phyloP scores from a whole-genome alignment of 441 rosid species.

The Lagerstroemia fauriei region DNA sequence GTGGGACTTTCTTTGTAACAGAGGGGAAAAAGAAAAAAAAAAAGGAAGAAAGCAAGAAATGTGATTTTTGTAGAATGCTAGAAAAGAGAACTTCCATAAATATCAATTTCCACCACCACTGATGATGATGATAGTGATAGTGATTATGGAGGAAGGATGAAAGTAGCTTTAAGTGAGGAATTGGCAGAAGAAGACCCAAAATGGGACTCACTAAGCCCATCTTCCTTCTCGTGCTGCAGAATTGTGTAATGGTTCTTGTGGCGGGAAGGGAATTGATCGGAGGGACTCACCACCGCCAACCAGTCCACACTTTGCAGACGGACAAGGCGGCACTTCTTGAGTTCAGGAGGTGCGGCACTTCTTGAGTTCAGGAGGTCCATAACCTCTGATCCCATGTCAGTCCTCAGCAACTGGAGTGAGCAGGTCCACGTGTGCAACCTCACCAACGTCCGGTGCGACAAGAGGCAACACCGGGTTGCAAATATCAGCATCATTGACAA shows the following conservation, averaged over 20 bases:
- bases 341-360: conserved; percentile 41
- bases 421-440: conserved; percentile 38
- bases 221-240: not conserved
- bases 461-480: conserved; percentile 29
- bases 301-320: conserved; percentile 35
- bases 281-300: conserved; percentile 3
- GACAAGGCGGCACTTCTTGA: conserved; percentile 45
- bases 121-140: not conserved
- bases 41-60: too few relatives aligned
- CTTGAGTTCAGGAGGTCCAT: conserved; percentile 38
- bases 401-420: conserved; percentile 34
- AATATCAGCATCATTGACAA: conserved; percentile 21
- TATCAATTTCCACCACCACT: not conserved
- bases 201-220: not conserved
- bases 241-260: not conserved
- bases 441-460: conserved; percentile 36
- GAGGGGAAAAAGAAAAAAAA: too few relatives aligned
- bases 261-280: not conserved
- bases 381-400: conserved; percentile 27
- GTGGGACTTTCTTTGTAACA: too few relatives aligned
- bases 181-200: not conserved
- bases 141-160: not conserved
- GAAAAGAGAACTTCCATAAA: not conserved
- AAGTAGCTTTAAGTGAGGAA: not conserved
- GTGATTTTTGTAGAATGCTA: not conserved